Evolutionary conservation across 768 basidiomycete genomes (phyloP), one percentile per base, ranked within the genome.

Genomic region (Pholiota conissans): DNA sequence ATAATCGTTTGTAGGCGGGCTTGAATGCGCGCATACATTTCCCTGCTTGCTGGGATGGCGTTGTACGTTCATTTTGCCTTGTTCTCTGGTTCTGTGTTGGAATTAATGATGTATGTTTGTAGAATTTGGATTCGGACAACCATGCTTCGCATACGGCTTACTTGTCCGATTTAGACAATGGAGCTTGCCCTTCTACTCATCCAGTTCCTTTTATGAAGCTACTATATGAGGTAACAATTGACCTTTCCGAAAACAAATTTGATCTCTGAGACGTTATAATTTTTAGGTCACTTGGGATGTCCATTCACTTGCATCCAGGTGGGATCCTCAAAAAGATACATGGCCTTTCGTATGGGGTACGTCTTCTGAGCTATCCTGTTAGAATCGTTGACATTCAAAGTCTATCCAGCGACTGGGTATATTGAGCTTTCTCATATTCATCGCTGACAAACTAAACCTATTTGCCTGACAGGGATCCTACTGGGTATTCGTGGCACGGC

Each of bases 401-500:
- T 29, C n/a, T 26, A 20, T 27, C 42, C 30, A 68, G 76, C 82
- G 4, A 74, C 73, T 29, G 76, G 76, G 76, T 77, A 60, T n/a
- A 68, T 35, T 7, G n/a, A n/a, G n/a, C 49, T 26, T 22, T 9
- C 27, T 39, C 26, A 37, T 1, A 27, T 20, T 40, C 11, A 53
- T 9, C 28, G 18, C 5, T 24, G 16, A 10, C 2, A 29, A 16
- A 35, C 1, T 22, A 29, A n/a, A 5, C 5, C 5, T n/a, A 10
- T 64, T n/a, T n/a, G n/a, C 62, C 57, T 79, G 63, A 60, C 57
- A 83, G 82, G 7, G 83, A 85, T 58, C 74, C 81, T 0, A 83
- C 81, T 14, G 81, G 81, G 14, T 80, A 74, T 64, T 79, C 78
- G 8, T 74, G 76, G 67, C 77, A 78, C 59, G 77, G 70, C 0